These are phyloP conservation scores for Colletotrichum navitas DNA, from an alignment of 2,329 filamentous ascomycete genomes.

Conservation along the genomic window DNA sequence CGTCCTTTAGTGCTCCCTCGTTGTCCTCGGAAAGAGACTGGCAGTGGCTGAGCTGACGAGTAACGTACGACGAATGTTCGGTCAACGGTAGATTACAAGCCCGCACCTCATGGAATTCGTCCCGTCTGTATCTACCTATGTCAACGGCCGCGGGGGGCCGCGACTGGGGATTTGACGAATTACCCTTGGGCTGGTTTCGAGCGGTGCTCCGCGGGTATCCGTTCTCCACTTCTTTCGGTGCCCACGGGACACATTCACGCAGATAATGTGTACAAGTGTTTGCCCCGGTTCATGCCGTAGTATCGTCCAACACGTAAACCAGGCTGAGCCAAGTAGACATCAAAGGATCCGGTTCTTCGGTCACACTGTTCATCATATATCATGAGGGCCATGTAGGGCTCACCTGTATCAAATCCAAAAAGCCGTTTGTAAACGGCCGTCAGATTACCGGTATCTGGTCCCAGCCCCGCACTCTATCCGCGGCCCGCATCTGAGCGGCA, in stretches of 20 bases:
- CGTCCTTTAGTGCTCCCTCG: neutral
- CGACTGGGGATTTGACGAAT: neutral
- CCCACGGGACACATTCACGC: neutral
- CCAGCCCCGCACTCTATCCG: neutral
- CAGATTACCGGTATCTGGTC: neutral
- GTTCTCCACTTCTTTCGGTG: conserved; percentile 6
- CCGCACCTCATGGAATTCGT: neutral
- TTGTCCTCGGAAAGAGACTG: conserved; percentile 7
- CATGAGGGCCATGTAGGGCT: neutral
- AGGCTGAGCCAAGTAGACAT: no score
- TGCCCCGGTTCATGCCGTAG: no score
- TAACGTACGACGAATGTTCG: neutral
- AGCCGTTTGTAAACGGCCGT: neutral
- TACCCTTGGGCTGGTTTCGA: neutral
- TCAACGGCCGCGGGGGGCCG: conserved; percentile 1
- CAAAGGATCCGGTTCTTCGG: neutral
- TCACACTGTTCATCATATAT: neutral
- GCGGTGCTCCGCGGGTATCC: conserved; percentile 11
- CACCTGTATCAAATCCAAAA: neutral
- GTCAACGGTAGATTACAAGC: neutral
- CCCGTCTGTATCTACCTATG: no score
- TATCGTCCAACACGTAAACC: no score
- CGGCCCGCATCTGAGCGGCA: neutral
- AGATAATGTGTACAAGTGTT: neutral
- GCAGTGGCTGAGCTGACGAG: conserved; percentile 1